A percentile compares a stretch with the other conserved stretches of the same genome.
Conservation (phyloP, 768 basidiomycete genomes). For the Boletales sp. region DNA sequence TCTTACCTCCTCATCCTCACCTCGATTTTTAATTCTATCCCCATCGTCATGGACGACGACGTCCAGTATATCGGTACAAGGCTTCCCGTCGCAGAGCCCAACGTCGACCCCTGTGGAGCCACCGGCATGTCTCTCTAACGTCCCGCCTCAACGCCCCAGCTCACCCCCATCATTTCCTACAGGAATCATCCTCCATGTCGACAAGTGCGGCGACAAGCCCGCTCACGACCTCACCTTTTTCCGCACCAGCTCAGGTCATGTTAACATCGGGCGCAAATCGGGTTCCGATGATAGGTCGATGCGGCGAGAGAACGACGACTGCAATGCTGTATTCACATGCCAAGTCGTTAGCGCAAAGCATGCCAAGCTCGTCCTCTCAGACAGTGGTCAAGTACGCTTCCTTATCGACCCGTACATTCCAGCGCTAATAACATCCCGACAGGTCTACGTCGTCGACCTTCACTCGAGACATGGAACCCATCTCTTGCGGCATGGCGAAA, state of each 20-base stretch:
- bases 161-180: constrained; percentile 11
- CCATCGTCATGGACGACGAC: constrained; percentile 49
- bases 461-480: constrained; percentile 78
- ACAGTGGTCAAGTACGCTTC: constrained; percentile 58
- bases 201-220: constrained; percentile 44
- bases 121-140: constrained; percentile 38
- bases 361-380: constrained; percentile 72
- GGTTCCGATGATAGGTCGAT: constrained; percentile 40
- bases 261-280: constrained; percentile 69
- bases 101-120: constrained; percentile 23
- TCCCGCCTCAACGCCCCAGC: constrained; percentile 8
- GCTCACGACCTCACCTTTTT: constrained; percentile 49
- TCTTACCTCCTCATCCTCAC: constrained; percentile 2
- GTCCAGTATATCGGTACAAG: constrained; percentile 56
- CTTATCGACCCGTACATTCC: constrained; percentile 10
- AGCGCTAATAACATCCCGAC: constrained; percentile 13
- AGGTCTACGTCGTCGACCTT: constrained; percentile 71
- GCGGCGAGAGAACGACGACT: constrained; percentile 37
- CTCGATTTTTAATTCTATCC: neutral
- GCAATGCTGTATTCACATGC: constrained; percentile 65
- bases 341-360: constrained; percentile 78
- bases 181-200: constrained; percentile 62
- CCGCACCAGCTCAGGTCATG: constrained; percentile 45
- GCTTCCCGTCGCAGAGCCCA: constrained; percentile 27
- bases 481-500: constrained; percentile 51